Evolutionary conservation across 2,329 filamentous ascomycete species (phyloP).

Genomic region (Exophiala mesophila): DNA sequence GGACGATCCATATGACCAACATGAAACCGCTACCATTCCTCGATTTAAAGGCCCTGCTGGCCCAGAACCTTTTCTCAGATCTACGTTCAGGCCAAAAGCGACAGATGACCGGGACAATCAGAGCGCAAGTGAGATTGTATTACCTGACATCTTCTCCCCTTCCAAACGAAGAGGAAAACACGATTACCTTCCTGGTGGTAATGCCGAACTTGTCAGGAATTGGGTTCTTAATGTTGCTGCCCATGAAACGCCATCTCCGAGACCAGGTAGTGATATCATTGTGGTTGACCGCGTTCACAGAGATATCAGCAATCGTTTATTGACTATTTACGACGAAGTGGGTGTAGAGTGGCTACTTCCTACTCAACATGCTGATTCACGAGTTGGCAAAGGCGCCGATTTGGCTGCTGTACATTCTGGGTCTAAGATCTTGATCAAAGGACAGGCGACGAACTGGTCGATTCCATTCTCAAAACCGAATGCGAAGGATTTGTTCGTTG

Average conservation of each 20-base stretch:
- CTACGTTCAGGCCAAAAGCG: slow-evolving; percentile 7
- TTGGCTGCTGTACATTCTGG: slow-evolving; percentile 6
- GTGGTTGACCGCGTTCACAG: slow-evolving; percentile 3
- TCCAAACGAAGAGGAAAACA: slow-evolving; percentile 21
- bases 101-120: not conserved
- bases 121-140: slow-evolving; percentile 2
- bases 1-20: not conserved
- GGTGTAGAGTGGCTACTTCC: slow-evolving; percentile 19
- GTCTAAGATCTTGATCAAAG: slow-evolving; percentile 10
- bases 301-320: slow-evolving; percentile 17
- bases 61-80: slow-evolving; percentile 4
- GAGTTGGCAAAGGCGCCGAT: not conserved
- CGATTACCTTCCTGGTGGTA: slow-evolving; percentile 22
- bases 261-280: slow-evolving; percentile 4
- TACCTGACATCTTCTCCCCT: slow-evolving; percentile 26
- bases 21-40: not conserved
- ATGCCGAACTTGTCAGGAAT: slow-evolving; percentile 19
- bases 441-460: slow-evolving; percentile 15
- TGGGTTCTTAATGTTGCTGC: slow-evolving; percentile 22
- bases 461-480: slow-evolving; percentile 2
- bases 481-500: slow-evolving; percentile 4
- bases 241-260: slow-evolving; percentile 8
- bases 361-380: slow-evolving; percentile 10
- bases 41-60: not conserved
- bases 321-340: slow-evolving; percentile 8